Evolutionary conservation across 805 yeast genomes (phyloP).

Genomic region (Komagataella populi): DNA sequence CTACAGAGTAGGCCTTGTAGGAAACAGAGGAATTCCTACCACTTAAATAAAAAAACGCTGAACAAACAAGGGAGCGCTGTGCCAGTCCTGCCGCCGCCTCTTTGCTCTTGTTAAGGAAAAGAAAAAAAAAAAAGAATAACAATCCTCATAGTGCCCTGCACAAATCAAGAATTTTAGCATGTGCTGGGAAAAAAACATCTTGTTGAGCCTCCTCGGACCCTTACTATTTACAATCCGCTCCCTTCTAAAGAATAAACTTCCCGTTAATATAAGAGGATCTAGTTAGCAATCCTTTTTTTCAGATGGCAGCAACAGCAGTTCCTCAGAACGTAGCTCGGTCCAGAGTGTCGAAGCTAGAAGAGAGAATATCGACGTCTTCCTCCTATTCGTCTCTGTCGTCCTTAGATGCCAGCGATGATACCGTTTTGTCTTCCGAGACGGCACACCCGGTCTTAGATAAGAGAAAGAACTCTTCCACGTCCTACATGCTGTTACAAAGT

Average conservation of each 20-base stretch:
- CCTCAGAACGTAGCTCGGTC: not conserved
- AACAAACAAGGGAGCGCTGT: not conserved
- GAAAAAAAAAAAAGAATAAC: too few relatives aligned
- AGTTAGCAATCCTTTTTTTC: not conserved
- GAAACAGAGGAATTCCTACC: not conserved
- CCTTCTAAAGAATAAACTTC: not conserved
- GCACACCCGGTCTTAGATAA: not conserved
- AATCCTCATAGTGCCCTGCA: not conserved
- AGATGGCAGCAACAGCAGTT: not conserved
- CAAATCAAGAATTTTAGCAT: not conserved
- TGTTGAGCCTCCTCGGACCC: not conserved
- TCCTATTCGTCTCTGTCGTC: not conserved
- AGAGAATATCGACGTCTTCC: not conserved
- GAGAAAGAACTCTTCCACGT: not conserved
- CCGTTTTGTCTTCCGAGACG: not conserved
- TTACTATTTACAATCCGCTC: not conserved
- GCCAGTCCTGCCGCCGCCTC: not conserved
- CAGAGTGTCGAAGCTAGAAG: not conserved
- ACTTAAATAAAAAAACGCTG: too few relatives aligned
- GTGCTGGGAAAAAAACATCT: not conserved
- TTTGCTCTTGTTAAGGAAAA: too few relatives aligned
- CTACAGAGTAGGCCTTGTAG: not conserved
- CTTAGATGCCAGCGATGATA: not conserved
- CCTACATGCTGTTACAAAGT: slow-evolving; percentile 6
- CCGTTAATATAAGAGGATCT: not conserved